Conservation (phyloP, 345 rosid species). For the Acer campestre region DNA sequence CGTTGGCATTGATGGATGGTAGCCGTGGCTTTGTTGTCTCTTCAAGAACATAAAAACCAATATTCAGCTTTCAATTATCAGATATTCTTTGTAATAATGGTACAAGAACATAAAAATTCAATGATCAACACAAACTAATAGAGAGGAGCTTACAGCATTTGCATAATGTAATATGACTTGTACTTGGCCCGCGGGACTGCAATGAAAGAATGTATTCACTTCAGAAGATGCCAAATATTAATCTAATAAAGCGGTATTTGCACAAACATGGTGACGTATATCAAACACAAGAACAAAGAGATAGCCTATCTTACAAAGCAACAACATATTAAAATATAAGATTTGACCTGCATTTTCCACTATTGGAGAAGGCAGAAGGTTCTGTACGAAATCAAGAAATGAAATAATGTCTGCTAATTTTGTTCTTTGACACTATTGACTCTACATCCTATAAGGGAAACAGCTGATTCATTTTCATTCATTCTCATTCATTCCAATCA, state of each 20-base stretch:
- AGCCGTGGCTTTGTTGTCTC: conserved; percentile 38
- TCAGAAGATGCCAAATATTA: background rate
- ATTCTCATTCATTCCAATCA: background rate
- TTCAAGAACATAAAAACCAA: conserved; percentile 32
- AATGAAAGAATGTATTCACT: conserved; percentile 13
- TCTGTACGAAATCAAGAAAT: background rate
- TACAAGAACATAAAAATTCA: conserved; percentile 10
- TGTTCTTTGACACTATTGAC: background rate
- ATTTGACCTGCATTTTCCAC: background rate
- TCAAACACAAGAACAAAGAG: background rate
- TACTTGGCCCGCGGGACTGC: conserved; percentile 85
- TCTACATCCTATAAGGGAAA: background rate
- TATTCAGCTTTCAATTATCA: background rate
- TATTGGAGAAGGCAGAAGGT: background rate
- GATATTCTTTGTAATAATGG: background rate
- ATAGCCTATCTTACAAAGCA: background rate
- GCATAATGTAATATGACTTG: conserved; percentile 67
- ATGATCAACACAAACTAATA: background rate
- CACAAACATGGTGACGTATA: background rate
- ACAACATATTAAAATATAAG: background rate
- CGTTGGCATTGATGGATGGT: background rate
- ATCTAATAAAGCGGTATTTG: background rate
- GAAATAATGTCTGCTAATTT: background rate
- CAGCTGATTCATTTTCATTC: background rate
- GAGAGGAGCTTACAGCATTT: conserved; percentile 46